Conservation (phyloP, 2,329 filamentous ascomycete species). For the Paecilomyces dactylethromorphus region DNA sequence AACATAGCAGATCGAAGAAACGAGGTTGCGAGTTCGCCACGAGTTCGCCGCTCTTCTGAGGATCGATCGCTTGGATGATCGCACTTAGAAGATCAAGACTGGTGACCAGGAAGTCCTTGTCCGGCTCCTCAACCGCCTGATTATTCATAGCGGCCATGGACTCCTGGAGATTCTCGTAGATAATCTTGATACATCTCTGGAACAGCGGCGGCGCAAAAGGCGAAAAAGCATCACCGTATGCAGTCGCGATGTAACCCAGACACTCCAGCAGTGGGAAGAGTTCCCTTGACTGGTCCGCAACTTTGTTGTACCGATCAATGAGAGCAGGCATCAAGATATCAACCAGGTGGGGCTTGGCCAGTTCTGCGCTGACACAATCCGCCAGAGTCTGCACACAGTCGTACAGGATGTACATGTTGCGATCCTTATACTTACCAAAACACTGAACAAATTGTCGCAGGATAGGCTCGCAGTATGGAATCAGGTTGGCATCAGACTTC, state of each 20-base stretch:
- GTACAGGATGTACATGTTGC: constrained; percentile 98
- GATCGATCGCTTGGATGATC: constrained; percentile 81
- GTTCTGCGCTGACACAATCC: constrained; percentile 75
- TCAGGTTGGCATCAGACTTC: constrained; percentile 73
- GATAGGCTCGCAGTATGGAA: constrained; percentile 83
- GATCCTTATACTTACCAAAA: constrained; percentile 93
- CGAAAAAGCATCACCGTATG: constrained; percentile 73
- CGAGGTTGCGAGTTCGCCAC: constrained; percentile 68
- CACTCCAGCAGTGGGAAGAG: constrained; percentile 95
- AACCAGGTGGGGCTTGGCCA: constrained; percentile 76
- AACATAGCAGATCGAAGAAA: constrained; percentile 83
- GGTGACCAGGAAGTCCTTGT: constrained; percentile 96
- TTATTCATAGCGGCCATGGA: constrained; percentile 65
- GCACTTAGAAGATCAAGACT: constrained; percentile 89
- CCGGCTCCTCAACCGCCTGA: constrained; percentile 65
- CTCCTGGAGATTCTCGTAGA: constrained; percentile 84
- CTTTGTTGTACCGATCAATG: constrained; percentile 78
- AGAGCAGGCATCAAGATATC: constrained; percentile 87
- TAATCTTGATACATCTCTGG: constrained; percentile 78
- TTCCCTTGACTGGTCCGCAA: constrained; percentile 83
- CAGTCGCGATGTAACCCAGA: constrained; percentile 85
- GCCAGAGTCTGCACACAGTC: constrained; percentile 97
- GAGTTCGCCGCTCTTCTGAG: constrained; percentile 66
- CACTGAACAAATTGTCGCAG: constrained; percentile 87
- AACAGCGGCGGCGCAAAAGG: constrained; percentile 86